Evolutionary conservation across 345 rosid species (phyloP).

Genomic region (Clausena lansium): DNA sequence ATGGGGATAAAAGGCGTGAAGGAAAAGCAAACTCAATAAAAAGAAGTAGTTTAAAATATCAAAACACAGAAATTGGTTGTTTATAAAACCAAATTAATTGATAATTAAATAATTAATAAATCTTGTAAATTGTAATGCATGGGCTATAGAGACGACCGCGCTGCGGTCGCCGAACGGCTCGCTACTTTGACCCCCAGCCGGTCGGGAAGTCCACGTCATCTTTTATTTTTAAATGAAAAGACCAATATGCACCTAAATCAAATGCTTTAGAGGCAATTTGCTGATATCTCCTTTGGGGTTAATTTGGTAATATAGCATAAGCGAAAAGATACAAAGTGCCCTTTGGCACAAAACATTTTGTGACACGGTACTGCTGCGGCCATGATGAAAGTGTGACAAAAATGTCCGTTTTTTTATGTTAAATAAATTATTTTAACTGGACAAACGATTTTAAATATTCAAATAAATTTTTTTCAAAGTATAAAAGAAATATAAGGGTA

Average conservation of each 20-base stretch:
- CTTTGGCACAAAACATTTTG: neutral
- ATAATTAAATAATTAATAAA: neutral
- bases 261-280: neutral
- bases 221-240: neutral
- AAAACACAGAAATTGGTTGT: neutral
- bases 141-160: conserved; percentile 63
- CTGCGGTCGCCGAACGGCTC: conserved; percentile 78
- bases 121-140: conserved; percentile 68
- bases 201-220: conserved; percentile 43
- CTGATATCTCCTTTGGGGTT: neutral
- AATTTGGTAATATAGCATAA: neutral
- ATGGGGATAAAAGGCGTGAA: conserved; percentile 35
- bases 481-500: no score
- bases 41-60: neutral
- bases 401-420: neutral
- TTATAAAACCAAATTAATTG: neutral
- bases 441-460: no score
- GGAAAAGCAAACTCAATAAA: conserved; percentile 27
- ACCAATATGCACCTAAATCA: neutral
- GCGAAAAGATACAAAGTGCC: no score
- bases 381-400: neutral
- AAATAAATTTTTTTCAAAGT: no score
- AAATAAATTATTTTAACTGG: no score
- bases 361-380: neutral
- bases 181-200: conserved; percentile 55